A percentile compares a stretch with the other conserved stretches of the same genome.
Conservation (phyloP, 768 basidiomycete species). For the Pulveroboletus frians region DNA sequence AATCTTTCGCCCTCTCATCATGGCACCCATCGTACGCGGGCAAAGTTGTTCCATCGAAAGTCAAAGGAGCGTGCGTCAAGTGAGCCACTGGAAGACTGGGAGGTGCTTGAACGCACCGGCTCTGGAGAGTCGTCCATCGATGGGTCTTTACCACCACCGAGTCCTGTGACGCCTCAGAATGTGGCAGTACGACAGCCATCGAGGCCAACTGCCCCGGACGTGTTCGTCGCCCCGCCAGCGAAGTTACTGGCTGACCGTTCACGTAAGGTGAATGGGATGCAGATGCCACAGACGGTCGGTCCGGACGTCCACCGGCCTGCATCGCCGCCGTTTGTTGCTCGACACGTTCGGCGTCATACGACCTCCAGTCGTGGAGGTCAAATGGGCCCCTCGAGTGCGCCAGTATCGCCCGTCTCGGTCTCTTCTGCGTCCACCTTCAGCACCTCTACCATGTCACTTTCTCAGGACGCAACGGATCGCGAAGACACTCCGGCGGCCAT, state of each 20-base stretch:
- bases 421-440: constrained; percentile 26
- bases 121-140: constrained; percentile 25
- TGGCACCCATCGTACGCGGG: constrained; percentile 26
- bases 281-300: constrained; percentile 17
- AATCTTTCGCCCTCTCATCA: constrained; percentile 31
- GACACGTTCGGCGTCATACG: constrained; percentile 32
- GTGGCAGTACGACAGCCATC: constrained; percentile 13
- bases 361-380: constrained; percentile 30
- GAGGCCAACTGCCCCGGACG: constrained; percentile 4
- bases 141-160: constrained; percentile 17
- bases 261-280: constrained; percentile 24
- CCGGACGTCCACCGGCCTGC: constrained; percentile 22
- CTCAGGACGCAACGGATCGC: constrained; percentile 12
- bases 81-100: constrained; percentile 32
- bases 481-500: constrained; percentile 19
- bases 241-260: constrained; percentile 12
- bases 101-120: constrained; percentile 27
- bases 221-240: constrained; percentile 12
- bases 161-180: constrained; percentile 21
- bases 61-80: constrained; percentile 33
- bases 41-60: constrained; percentile 33
- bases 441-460: constrained; percentile 16
- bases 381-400: constrained; percentile 27
- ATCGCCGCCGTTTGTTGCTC: constrained; percentile 31
- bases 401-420: constrained; percentile 28